Evolutionary conservation across 148 eudicot genomes (phyloP).

Genomic region (Chenopodium quinoa): DNA sequence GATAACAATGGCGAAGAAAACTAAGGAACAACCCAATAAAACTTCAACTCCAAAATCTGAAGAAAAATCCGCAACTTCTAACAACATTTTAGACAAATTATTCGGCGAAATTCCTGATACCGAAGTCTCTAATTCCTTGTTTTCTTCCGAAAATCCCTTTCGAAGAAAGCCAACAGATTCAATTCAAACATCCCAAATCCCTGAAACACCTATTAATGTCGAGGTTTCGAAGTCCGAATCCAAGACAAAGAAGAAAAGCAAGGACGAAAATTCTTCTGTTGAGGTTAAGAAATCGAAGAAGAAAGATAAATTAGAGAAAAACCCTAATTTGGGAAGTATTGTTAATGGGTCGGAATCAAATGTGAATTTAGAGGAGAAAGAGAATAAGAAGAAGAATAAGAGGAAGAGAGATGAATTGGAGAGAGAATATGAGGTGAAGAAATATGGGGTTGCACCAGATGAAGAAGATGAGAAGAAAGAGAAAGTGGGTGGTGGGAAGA

Average conservation of each 20-base stretch:
- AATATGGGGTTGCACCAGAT: slow-evolving; percentile 31
- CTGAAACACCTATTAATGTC: slow-evolving; percentile 16
- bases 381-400: slow-evolving; percentile 49
- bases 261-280: slow-evolving; percentile 21
- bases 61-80: slow-evolving; percentile 15
- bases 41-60: slow-evolving; percentile 23
- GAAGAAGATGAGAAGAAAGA: slow-evolving; percentile 27
- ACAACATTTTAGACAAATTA: slow-evolving; percentile 46
- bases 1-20: slow-evolving; percentile 66
- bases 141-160: slow-evolving; percentile 66
- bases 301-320: slow-evolving; percentile 14
- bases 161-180: slow-evolving; percentile 38
- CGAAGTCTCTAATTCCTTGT: slow-evolving; percentile 37
- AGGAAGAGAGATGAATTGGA: slow-evolving; percentile 91
- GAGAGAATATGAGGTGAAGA: slow-evolving; percentile 53
- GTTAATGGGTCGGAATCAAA: slow-evolving; percentile 8
- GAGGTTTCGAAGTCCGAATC: slow-evolving; percentile 25
- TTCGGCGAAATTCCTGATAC: slow-evolving; percentile 45
- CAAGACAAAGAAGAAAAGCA: slow-evolving; percentile 39
- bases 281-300: slow-evolving; percentile 25
- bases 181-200: slow-evolving; percentile 8
- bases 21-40: slow-evolving; percentile 36
- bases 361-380: slow-evolving; percentile 25
- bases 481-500: slow-evolving; percentile 49
- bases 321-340: slow-evolving; percentile 13